Evolutionary conservation across 352 stramenopile species (phyloP), one percentile per base, ranked within the genome.

Genomic region (Plasmopara muralis): DNA sequence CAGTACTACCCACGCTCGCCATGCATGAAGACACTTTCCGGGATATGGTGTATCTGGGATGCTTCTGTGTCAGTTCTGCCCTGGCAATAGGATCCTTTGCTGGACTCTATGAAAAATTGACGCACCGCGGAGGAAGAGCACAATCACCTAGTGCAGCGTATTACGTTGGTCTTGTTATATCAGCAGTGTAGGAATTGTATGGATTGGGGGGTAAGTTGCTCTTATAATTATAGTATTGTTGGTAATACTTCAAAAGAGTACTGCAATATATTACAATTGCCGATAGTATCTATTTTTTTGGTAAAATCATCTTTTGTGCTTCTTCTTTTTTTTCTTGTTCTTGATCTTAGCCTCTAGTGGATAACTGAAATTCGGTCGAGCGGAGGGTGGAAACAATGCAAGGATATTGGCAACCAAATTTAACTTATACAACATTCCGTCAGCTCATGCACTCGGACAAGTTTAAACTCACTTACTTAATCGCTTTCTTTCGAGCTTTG

Each of bases 71-170:
- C 9, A 93, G 73, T 25, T 89, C 74, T 13, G 91, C 88, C 34
- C 10, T 96, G 6, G 79, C 86, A 12, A 97, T 97, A 88, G 90
- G 83, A 25, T 57, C 50, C 0, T 96, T 96, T 61, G 81, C 87
- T 1, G 70, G 73, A 6, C 49, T 88, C 6, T 96, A 96, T 47
- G 87, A 88, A 6, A 70, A 83, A 40, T 30, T 75, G 12, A 89
- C 78, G 6, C 57, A 61, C 8, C 61, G 72, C 13, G 18, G 53
- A 52, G 44, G 64, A 50, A 20, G 16, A 45, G 7, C 55, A 57
- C n/a, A 70, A 52, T 46, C n/a, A 53, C 15, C 18, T 52, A n/a
- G 30, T 73, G 20, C 68, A 63, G 63, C 66, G 15, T 79, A 84
- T 20, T 62, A 64, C 9, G 63, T 94, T 43, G 72, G 61, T 2